These are phyloP conservation scores for Zea mays DNA, from an alignment of 176 grass and related monocot genomes.

Conservation along the genomic window DNA sequence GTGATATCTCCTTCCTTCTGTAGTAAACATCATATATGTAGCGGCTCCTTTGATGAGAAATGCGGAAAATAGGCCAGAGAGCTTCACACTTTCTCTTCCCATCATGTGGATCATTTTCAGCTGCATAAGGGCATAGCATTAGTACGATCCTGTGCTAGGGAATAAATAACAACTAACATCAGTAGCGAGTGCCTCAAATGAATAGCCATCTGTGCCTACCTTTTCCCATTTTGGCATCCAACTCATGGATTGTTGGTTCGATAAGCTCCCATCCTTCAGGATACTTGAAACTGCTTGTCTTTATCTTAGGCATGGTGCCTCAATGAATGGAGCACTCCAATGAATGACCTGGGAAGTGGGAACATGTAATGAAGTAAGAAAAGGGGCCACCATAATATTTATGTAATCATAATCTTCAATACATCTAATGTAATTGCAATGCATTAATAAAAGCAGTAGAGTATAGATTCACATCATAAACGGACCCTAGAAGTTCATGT, in stretches of 20 bases:
- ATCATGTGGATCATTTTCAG: too few relatives aligned
- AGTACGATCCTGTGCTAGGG: neutral
- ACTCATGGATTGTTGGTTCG: constrained; percentile 72
- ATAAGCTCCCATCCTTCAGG: constrained; percentile 87
- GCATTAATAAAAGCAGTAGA: too few relatives aligned
- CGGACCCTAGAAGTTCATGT: neutral
- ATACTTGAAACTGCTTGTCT: constrained; percentile 73
- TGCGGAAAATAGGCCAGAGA: too few relatives aligned
- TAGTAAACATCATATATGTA: too few relatives aligned
- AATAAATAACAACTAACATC: neutral
- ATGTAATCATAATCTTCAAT: neutral
- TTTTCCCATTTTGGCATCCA: constrained; percentile 92
- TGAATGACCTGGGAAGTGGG: too few relatives aligned
- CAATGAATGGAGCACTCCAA: neutral
- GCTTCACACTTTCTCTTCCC: too few relatives aligned
- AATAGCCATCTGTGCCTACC: constrained; percentile 34
- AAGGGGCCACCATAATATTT: neutral
- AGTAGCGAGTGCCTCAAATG: neutral
- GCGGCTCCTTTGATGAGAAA: too few relatives aligned
- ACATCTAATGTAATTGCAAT: too few relatives aligned
- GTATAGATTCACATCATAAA: neutral
- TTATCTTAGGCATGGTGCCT: constrained; percentile 70
- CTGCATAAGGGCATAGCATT: neutral
- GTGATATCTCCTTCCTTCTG: too few relatives aligned
- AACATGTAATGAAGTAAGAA: neutral